Evolutionary conservation across 306 rosid genomes (phyloP).

Genomic region (Rubus parviflorus): DNA sequence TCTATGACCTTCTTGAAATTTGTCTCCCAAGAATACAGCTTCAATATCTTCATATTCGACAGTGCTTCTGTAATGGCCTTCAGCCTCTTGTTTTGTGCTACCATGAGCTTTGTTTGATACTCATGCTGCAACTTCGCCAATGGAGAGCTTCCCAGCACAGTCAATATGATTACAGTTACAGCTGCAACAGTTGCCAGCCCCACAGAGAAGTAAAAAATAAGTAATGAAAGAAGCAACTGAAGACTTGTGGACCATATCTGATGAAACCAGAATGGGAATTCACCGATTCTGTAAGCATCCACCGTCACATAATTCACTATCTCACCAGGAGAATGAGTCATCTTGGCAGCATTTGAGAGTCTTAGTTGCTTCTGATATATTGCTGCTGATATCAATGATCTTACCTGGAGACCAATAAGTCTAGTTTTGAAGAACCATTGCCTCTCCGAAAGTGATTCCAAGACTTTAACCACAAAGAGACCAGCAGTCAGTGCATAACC

Average conservation of each 20-base stretch:
- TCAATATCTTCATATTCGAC: conserved; percentile 36
- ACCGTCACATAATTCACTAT: conserved; percentile 28
- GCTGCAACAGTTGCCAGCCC: conserved; percentile 33
- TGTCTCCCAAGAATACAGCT: conserved; percentile 41
- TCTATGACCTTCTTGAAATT: conserved; percentile 24
- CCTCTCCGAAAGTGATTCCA: conserved; percentile 30
- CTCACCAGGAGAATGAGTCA: conserved; percentile 29
- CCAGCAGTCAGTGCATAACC: conserved; percentile 29
- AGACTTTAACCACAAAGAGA: conserved; percentile 18
- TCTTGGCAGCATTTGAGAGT: conserved; percentile 27
- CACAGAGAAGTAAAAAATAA: conserved; percentile 23
- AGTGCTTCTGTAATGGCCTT: conserved; percentile 31
- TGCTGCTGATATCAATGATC: conserved; percentile 33
- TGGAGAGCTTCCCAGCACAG: conserved; percentile 21
- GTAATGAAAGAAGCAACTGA: conserved; percentile 27
- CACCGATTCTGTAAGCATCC: conserved; percentile 31
- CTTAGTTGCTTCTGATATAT: conserved; percentile 31
- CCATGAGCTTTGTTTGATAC: conserved; percentile 24
- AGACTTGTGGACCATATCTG: conserved; percentile 33
- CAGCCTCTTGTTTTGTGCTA: conserved; percentile 28
- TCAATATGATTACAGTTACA: conserved; percentile 24
- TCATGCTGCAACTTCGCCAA: conserved; percentile 30
- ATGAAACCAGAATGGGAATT: conserved; percentile 33
- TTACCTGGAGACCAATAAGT: conserved; percentile 26
- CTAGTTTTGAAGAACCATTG: conserved; percentile 26